Percentiles rank a stretch among this genome's conserved stretches.
phyloP scores from a whole-genome alignment of 2,329 filamentous ascomycete genomes.

The Fusarium sp. region DNA sequence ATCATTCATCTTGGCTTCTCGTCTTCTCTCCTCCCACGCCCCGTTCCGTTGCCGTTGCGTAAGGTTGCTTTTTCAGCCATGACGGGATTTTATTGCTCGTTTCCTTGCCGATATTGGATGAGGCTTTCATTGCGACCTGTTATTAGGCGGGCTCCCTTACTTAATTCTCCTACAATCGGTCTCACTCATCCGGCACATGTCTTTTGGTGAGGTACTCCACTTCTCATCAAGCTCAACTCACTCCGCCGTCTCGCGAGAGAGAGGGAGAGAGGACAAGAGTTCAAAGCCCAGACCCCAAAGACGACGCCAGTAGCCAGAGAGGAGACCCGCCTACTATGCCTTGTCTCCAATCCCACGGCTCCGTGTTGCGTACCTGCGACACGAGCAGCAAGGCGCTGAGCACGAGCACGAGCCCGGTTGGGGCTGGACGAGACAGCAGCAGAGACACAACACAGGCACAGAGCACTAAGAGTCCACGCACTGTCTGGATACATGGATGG shows the following conservation, averaged over 20 bases:
- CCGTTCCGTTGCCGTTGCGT: background rate
- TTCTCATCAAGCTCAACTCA: conserved; percentile 23
- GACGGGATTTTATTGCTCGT: conserved; percentile 18
- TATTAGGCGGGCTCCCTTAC: conserved; percentile 5
- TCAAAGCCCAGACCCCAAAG: conserved; percentile 18
- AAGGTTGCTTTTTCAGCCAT: conserved; percentile 12
- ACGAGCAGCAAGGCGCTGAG: conserved; percentile 22
- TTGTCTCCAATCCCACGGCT: conserved; percentile 31
- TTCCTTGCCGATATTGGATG: conserved; percentile 31
- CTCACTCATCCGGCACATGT: conserved; percentile 16
- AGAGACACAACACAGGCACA: conserved; percentile 18
- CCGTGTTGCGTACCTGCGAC: conserved; percentile 23
- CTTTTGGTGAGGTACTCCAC: conserved; percentile 21
- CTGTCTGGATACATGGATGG: conserved; percentile 24
- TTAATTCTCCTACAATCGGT: conserved; percentile 3
- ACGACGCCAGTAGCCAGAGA: conserved; percentile 3
- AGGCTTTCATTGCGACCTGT: conserved; percentile 9
- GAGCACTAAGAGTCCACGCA: conserved; percentile 8
- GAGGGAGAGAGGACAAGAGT: conserved; percentile 4
- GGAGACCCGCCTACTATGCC: conserved; percentile 26
- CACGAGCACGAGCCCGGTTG: conserved; percentile 26
- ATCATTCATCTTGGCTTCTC: conserved; percentile 11
- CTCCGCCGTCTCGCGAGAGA: conserved; percentile 12
- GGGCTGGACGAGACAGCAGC: conserved; percentile 18
- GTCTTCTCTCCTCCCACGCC: background rate